A percentile compares a stretch with the other conserved stretches of the same genome.
These are phyloP conservation scores for Aristolochia contorta DNA, from an alignment of 164 flowering plant genomes.

Conservation along the genomic window DNA sequence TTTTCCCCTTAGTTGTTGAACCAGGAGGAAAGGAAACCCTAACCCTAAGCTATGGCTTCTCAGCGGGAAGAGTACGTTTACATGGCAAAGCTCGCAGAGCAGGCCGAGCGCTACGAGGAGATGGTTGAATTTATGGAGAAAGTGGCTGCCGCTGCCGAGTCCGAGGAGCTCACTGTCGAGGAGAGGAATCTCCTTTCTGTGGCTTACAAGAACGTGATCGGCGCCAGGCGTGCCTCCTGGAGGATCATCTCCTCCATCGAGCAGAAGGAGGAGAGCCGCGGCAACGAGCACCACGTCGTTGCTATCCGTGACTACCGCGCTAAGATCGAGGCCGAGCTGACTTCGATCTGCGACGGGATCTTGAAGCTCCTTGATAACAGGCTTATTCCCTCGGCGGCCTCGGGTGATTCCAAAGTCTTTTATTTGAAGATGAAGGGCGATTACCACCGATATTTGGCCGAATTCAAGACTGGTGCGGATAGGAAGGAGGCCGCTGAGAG, in stretches of 20 bases:
- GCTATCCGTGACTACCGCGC: slow-evolving; percentile 55
- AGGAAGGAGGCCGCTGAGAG: slow-evolving; percentile 76
- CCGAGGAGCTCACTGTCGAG: slow-evolving; percentile 67
- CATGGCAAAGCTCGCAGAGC: slow-evolving; percentile 72
- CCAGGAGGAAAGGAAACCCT: background rate
- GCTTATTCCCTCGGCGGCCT: slow-evolving; percentile 43
- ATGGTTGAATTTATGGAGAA: slow-evolving; percentile 85
- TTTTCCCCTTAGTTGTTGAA: background rate
- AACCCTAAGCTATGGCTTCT: slow-evolving; percentile 7
- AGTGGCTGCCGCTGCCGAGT: slow-evolving; percentile 36
- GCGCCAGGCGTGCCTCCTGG: slow-evolving; percentile 75
- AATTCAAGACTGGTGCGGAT: slow-evolving; percentile 72
- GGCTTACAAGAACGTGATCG: slow-evolving; percentile 78
- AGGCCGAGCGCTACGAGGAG: slow-evolving; percentile 77
- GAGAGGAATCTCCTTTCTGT: slow-evolving; percentile 64
- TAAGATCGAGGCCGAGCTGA: slow-evolving; percentile 69
- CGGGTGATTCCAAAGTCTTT: slow-evolving; percentile 69
- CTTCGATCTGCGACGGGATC: slow-evolving; percentile 64
- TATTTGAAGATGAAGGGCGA: slow-evolving; percentile 84
- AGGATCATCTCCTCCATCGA: slow-evolving; percentile 64
- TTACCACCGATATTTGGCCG: slow-evolving; percentile 70
- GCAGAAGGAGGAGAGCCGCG: slow-evolving; percentile 68
- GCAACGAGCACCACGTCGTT: slow-evolving; percentile 69
- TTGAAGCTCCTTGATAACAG: slow-evolving; percentile 48
- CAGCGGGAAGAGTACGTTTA: slow-evolving; percentile 56